Evolutionary conservation across 2,329 filamentous ascomycete genomes (phyloP), one percentile per base, ranked within the genome.

Genomic region (Clathrospora elynae): DNA sequence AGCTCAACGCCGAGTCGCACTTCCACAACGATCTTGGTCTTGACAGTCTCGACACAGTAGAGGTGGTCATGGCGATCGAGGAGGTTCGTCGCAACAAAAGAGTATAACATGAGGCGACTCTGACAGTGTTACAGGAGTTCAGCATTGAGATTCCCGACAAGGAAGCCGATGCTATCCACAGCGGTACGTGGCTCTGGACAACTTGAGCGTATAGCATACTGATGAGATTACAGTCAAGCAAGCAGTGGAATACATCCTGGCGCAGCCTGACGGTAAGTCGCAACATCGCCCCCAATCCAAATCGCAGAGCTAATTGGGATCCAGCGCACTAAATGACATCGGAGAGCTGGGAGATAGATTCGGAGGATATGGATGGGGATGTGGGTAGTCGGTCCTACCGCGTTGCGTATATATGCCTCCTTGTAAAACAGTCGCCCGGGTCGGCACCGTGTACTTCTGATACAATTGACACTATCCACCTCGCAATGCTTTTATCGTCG

Each of bases 11-110:
- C 53, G 80, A 78, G 39, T 86, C 92, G 46, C 91, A 97, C 82
- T 99, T 99, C 77, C 82, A 90, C 71, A 97, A 96, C 74, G 92
- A 99, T 76, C 87, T 99, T 55, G 93, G 91, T 57, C 80, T 99
- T 66, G 93, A 99, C 79, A 95, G 88, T 77, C 83, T 99, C 74
- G 93, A 99, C 74, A 96, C 93, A 54, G 93, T 99, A 55, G 93
- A 99, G 81, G 93, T 99, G 59, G 93, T 99, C 65, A 99, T 99
- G 93, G 93, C 93, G 59, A 97, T 99, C 76, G 93, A 99, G 83
- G 93, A 99, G 85, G 87, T 90, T 75, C 55, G 73, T 61, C 41
- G 53, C 44, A 17, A 24, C 31, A 28, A n/a, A 39, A 13, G 18
- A 30, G 16, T 32, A 14, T 6, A 10, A 52, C 25, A 31, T 13